Evolutionary conservation across 2,329 filamentous ascomycete species (phyloP).

Genomic region (Penicillium sp.): DNA sequence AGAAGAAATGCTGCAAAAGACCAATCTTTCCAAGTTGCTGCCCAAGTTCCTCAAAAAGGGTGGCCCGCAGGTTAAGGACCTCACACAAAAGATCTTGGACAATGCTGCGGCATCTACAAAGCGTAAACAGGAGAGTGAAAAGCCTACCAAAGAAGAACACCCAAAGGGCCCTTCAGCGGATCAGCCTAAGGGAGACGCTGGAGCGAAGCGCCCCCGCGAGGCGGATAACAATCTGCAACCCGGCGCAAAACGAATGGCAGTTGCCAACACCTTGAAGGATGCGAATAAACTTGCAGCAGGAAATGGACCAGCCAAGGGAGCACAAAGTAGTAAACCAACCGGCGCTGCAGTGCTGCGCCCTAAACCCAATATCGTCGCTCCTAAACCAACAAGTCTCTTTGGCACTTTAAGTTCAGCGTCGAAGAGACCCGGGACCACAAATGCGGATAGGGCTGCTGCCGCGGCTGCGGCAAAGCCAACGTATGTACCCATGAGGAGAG

Average conservation of each 20-base stretch:
- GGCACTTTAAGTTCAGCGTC: slow-evolving; percentile 50
- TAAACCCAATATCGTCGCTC: slow-evolving; percentile 41
- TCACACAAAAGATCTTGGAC: slow-evolving; percentile 56
- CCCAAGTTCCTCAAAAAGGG: slow-evolving; percentile 59
- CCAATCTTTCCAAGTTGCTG: slow-evolving; percentile 59
- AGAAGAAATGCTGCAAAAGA: slow-evolving; percentile 58
- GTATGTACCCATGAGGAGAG: slow-evolving; percentile 25
- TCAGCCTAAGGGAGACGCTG: slow-evolving; percentile 19
- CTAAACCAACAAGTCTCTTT: slow-evolving; percentile 49
- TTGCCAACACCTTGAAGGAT: slow-evolving; percentile 37
- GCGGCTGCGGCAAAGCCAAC: slow-evolving; percentile 39
- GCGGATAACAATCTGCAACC: slow-evolving; percentile 37
- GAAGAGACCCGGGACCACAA: slow-evolving; percentile 52
- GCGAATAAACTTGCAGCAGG: slow-evolving; percentile 20
- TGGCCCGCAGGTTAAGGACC: slow-evolving; percentile 55
- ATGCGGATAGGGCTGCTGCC: slow-evolving; percentile 49
- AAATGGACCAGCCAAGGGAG: slow-evolving; percentile 30
- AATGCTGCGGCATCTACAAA: slow-evolving; percentile 49
- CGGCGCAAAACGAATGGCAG: slow-evolving; percentile 41
- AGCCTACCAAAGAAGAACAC: slow-evolving; percentile 41
- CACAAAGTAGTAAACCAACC: slow-evolving; percentile 35
- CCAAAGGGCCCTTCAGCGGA: slow-evolving; percentile 26
- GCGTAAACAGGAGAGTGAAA: slow-evolving; percentile 41
- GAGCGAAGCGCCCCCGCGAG: slow-evolving; percentile 43
- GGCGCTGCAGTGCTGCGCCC: slow-evolving; percentile 31